Evolutionary conservation across 2,329 filamentous ascomycete genomes (phyloP), one percentile per base, ranked within the genome.

Genomic region (Epicoccum nigrum): DNA sequence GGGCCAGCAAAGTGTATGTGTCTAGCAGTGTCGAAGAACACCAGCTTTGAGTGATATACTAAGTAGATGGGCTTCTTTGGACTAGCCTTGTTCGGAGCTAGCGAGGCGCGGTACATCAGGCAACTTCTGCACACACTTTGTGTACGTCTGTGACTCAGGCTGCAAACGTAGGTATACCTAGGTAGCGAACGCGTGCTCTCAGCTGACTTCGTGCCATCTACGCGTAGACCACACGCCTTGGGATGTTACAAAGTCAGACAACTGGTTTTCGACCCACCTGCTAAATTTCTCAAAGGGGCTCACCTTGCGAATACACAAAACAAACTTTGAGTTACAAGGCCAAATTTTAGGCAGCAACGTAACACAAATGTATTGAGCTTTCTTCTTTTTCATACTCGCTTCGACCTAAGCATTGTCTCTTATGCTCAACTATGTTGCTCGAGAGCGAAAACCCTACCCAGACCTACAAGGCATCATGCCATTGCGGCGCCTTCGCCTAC

Each of bases 401-500:
- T 25, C 23, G 23, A 25, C 23, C 23, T 25, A 7, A 25, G 23
- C 5, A 8, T 4, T 9, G 13, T 11, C 7, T 30, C 13, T n/a
- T 12, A 12, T n/a, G 28, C 28, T 30, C 28, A 15, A 27, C n/a
- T 15, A 40, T 39, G 16, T 46, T 52, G 49, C 47, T 45, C 32
- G 8, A 76, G 79, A 37, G 79, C 81, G n/a, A 43, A 23, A 13
- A 21, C 7, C 33, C 4, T 57, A 83, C 51, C 80, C 79, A 50
- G 71, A 63, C 59, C 4, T 81, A 84, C 66, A 69, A 74, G 17
- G 79, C 73, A 11, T 78, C 79, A 41, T 84, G 81, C 62, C 81
- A 84, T 64, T 84, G 82, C 65, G 78, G 79, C 40, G 75, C 75
- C 49, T 76, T 83, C 64, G 68, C 70, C 46, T 80, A 81, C 60